These are phyloP conservation scores for Neurospora sp. DNA, from an alignment of 495 filamentous ascomycete species.

Conservation along the genomic window DNA sequence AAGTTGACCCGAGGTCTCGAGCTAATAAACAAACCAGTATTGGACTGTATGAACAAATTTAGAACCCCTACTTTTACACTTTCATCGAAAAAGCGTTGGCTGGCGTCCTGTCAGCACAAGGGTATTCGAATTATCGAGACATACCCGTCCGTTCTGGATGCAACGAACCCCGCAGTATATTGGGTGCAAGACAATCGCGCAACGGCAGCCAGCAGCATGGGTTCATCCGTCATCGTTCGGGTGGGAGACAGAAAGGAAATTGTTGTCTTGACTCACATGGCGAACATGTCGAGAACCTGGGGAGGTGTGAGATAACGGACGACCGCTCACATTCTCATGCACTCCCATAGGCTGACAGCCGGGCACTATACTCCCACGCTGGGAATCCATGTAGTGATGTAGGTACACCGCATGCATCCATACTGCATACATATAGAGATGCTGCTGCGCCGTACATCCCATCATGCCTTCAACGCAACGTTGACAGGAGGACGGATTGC, in stretches of 20 bases:
- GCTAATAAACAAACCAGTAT: too few species aligned
- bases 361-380: neutral
- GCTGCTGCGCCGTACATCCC: neutral
- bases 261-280: neutral
- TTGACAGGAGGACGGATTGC: neutral
- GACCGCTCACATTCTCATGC: neutral
- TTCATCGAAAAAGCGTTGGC: neutral
- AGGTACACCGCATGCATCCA: neutral
- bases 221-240: neutral
- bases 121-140: neutral
- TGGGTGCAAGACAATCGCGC: neutral
- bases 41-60: neutral
- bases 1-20: too few species aligned
- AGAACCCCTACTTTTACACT: neutral
- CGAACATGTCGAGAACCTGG: neutral
- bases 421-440: neutral
- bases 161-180: neutral
- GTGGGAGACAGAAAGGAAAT: neutral
- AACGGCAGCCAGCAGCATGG: neutral
- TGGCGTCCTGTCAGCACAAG: neutral
- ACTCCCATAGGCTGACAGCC: neutral
- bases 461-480: neutral
- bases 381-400: neutral
- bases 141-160: neutral
- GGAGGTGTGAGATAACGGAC: neutral